A percentile compares a stretch with the other conserved stretches of the same genome.
Conservation (phyloP, 1,139 yeast genomes). For the Candida gigantensis region DNA sequence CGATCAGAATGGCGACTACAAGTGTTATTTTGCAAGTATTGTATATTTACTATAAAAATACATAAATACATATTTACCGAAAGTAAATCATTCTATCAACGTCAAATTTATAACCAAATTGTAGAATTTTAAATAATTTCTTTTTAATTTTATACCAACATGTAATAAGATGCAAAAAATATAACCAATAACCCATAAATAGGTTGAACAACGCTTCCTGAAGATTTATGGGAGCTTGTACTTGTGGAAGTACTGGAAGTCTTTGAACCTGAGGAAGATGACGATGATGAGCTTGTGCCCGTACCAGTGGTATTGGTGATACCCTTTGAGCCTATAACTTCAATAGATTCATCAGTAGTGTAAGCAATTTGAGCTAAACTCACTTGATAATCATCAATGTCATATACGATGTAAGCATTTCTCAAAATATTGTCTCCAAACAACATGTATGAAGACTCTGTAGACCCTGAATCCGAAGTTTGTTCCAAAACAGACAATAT, state of each 20-base stretch:
- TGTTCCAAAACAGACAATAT: slow-evolving; percentile 33
- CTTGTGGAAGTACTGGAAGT: neutral
- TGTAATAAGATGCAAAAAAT: neutral
- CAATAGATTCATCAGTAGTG: slow-evolving; percentile 17
- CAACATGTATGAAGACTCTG: slow-evolving; percentile 25
- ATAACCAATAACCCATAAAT: neutral
- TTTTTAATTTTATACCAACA: slow-evolving; percentile 2
- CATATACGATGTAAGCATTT: slow-evolving; percentile 75
- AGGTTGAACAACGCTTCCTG: neutral
- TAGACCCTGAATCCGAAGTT: slow-evolving; percentile 13
- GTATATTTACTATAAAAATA: too few species aligned
- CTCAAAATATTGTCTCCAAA: slow-evolving; percentile 78
- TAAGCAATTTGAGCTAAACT: slow-evolving; percentile 65
- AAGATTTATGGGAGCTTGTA: neutral
- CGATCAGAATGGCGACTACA: too few species aligned
- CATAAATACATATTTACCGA: too few species aligned
- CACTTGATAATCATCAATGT: slow-evolving; percentile 63
- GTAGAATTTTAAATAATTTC: too few species aligned
- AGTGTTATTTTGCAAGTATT: too few species aligned
- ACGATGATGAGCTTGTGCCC: too few species aligned
- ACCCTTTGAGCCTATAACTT: slow-evolving; percentile 5
- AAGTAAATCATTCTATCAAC: too few species aligned
- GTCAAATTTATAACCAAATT: too few species aligned
- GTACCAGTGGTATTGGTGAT: slow-evolving; percentile 3
- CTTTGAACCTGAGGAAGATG: neutral